These are phyloP conservation scores for Iris pallida DNA, from an alignment of 116 monocot species.

Conservation along the genomic window DNA sequence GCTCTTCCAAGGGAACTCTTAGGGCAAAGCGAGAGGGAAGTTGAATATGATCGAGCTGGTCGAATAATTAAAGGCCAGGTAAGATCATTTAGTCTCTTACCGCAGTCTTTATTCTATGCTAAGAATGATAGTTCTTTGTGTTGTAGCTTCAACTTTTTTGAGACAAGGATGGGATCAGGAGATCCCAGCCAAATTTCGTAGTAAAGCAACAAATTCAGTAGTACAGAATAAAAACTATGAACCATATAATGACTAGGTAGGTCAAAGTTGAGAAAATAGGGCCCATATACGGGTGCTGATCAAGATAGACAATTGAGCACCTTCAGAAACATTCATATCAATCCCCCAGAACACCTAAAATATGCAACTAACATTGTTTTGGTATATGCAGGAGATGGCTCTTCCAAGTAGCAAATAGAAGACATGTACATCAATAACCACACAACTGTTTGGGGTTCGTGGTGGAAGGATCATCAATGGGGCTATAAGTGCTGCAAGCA, in stretches of 20 bases:
- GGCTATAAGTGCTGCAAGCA: conserved; percentile 94
- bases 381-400: conserved; percentile 43
- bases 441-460: conserved; percentile 91
- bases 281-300: not conserved
- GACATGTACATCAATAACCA: conserved; percentile 86
- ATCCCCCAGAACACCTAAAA: no score
- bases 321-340: no score
- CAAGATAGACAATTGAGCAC: not conserved
- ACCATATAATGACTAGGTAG: no score
- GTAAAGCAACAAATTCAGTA: no score
- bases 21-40: conserved; percentile 87
- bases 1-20: conserved; percentile 77
- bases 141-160: not conserved
- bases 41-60: conserved; percentile 97
- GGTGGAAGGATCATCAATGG: conserved; percentile 99
- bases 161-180: not conserved
- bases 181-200: not conserved
- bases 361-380: not conserved
- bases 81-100: conserved; percentile 10
- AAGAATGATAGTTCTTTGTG: not conserved
- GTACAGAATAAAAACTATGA: no score
- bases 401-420: conserved; percentile 91
- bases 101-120: not conserved
- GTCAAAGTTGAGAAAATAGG: no score
- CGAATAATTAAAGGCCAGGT: conserved; percentile 95